Evolutionary conservation across 1,139 yeast species (phyloP).

Genomic region (Spencermartinsiella ligniputridi): DNA sequence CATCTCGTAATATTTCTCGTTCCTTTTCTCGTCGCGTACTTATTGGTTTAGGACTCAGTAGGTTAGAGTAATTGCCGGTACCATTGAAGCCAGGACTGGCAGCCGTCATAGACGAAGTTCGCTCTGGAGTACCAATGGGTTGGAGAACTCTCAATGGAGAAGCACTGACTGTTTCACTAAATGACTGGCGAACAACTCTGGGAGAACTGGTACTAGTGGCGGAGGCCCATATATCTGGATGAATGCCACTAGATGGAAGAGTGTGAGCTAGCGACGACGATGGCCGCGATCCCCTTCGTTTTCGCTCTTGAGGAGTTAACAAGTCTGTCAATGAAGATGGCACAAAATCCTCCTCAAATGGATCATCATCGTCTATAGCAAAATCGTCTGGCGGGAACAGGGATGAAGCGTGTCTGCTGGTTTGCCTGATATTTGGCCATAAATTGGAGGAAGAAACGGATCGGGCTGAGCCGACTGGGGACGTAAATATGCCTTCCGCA

Average conservation of each 20-base stretch:
- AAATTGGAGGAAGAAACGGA: background rate
- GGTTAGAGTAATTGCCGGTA: conserved; percentile 4
- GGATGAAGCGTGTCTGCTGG: conserved; percentile 1
- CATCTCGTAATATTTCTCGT: conserved; percentile 5
- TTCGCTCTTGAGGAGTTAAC: conserved; percentile 72
- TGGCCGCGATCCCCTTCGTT: conserved; percentile 56
- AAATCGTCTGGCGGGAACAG: conserved; percentile 11
- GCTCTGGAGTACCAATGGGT: conserved; percentile 19
- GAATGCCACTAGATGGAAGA: background rate
- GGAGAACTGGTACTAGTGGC: background rate
- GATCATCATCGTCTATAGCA: conserved; percentile 31
- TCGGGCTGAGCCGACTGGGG: conserved; percentile 4
- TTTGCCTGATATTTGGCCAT: conserved; percentile 1
- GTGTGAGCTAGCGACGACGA: conserved; percentile 29
- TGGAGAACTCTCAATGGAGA: conserved; percentile 3
- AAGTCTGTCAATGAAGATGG: conserved; percentile 72
- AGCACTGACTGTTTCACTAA: conserved; percentile 2
- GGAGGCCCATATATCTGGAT: conserved; percentile 4
- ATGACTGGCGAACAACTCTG: conserved; percentile 2
- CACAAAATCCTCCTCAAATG: conserved; percentile 65
- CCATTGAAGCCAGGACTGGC: conserved; percentile 7
- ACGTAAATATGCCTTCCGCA: conserved; percentile 8
- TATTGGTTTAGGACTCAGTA: background rate
- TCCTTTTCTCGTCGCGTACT: background rate
- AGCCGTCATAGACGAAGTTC: conserved; percentile 6